A percentile compares a stretch with the other conserved stretches of the same genome.
These are phyloP conservation scores for Aaosphaeria pasadenensis DNA, from an alignment of 2,329 filamentous ascomycete genomes.

Conservation along the genomic window DNA sequence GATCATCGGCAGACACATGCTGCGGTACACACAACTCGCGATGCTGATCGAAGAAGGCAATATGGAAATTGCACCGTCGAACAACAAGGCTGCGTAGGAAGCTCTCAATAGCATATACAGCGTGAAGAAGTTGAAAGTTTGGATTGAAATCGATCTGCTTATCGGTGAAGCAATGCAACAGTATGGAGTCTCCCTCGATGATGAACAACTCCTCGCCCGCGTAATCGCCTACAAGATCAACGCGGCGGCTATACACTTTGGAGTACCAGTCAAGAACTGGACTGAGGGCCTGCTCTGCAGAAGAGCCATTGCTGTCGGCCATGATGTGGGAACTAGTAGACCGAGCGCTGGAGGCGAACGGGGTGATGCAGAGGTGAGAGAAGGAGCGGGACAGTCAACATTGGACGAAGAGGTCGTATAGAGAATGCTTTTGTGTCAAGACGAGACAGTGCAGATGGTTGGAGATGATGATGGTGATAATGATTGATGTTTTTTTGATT, in stretches of 20 bases:
- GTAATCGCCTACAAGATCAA: constrained; percentile 67
- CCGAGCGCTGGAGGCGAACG: background rate
- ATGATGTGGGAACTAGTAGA: background rate
- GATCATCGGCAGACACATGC: constrained; percentile 26
- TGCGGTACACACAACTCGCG: constrained; percentile 56
- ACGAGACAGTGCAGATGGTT: no score
- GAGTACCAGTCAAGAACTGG: constrained; percentile 34
- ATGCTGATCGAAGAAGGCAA: constrained; percentile 65
- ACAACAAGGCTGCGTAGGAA: constrained; percentile 60
- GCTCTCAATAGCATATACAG: constrained; percentile 64
- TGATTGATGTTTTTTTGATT: no score
- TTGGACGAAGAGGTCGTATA: no score
- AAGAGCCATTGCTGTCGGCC: background rate
- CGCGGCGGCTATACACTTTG: constrained; percentile 33
- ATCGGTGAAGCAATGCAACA: constrained; percentile 62
- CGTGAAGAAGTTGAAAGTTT: constrained; percentile 71
- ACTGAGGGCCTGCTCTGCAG: constrained; percentile 1
- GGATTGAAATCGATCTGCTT: constrained; percentile 60
- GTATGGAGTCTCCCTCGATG: constrained; percentile 70
- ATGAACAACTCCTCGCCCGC: constrained; percentile 70
- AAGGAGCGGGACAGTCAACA: no score
- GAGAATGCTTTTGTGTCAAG: no score
- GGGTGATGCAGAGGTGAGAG: no score
- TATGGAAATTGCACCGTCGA: constrained; percentile 67
- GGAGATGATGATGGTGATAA: no score